A percentile compares a stretch with the other conserved stretches of the same genome.
Conservation (phyloP, 331 rosid genomes). For the Spiraea crenata region DNA sequence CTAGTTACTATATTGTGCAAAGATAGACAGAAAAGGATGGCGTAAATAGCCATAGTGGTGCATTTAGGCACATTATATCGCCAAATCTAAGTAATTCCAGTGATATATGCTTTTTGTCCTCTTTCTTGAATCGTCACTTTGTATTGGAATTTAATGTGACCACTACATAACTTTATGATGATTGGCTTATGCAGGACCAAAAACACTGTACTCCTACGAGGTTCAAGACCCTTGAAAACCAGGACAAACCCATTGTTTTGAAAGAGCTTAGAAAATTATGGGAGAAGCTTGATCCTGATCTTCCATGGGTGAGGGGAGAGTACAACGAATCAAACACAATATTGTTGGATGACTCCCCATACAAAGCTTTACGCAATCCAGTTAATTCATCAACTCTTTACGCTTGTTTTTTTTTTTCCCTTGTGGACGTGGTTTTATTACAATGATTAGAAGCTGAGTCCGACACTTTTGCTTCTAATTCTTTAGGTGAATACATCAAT, state of each 20-base stretch:
- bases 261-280: conserved; percentile 82
- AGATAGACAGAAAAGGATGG: too few relatives aligned
- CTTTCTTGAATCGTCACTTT: background rate
- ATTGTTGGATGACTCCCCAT: conserved; percentile 91
- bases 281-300: conserved; percentile 61
- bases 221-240: conserved; percentile 59
- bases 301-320: conserved; percentile 82
- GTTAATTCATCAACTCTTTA: conserved; percentile 41
- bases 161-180: conserved; percentile 1
- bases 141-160: background rate
- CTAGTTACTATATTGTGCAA: too few relatives aligned
- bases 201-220: conserved; percentile 70
- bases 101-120: background rate
- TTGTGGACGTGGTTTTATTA: background rate
- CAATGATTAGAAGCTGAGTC: conserved; percentile 10
- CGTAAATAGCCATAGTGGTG: too few relatives aligned
- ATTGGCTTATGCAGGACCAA: conserved; percentile 55
- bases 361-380: conserved; percentile 84
- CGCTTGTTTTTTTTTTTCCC: background rate
- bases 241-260: conserved; percentile 63
- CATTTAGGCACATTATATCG: too few relatives aligned
- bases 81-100: too few relatives aligned
- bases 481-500: conserved; percentile 70
- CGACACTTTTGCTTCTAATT: conserved; percentile 24
- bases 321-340: conserved; percentile 77